phyloP scores from a whole-genome alignment of 2,329 filamentous ascomycete genomes.

The Trichoderma endophyticum region DNA sequence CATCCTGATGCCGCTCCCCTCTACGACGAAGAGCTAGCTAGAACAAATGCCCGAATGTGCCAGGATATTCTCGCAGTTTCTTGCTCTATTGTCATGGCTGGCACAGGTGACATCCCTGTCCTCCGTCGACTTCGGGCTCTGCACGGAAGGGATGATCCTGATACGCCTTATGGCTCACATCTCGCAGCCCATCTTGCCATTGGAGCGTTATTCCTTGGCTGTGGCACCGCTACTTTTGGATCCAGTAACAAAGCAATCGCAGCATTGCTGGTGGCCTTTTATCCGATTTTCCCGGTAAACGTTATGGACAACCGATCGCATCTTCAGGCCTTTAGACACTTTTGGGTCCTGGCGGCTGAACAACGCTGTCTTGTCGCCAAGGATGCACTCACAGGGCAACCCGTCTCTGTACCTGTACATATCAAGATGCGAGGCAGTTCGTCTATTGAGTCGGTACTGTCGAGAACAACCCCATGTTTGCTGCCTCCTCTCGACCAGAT shows the following conservation, averaged over 20 bases:
- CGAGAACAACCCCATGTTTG: conserved; percentile 56
- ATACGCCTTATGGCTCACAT: conserved; percentile 90
- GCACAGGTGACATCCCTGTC: conserved; percentile 82
- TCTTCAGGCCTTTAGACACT: conserved; percentile 91
- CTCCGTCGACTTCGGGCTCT: conserved; percentile 82
- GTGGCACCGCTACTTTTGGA: conserved; percentile 87
- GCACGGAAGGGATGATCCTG: conserved; percentile 79
- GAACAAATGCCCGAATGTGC: conserved; percentile 83
- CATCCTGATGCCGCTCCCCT: conserved; percentile 37
- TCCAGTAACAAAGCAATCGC: conserved; percentile 85
- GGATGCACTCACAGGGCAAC: conserved; percentile 79
- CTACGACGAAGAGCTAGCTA: conserved; percentile 82
- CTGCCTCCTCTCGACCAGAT: conserved; percentile 65
- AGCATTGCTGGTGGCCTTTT: conserved; percentile 84
- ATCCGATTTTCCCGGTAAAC: conserved; percentile 83
- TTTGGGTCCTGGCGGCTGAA: conserved; percentile 94
- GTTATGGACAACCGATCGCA: conserved; percentile 94
- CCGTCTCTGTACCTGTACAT: conserved; percentile 69
- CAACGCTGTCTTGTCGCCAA: conserved; percentile 83
- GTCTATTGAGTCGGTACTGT: conserved; percentile 37
- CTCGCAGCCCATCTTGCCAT: conserved; percentile 90
- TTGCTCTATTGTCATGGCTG: conserved; percentile 87
- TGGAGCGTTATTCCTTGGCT: conserved; percentile 85
- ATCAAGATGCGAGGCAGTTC: conserved; percentile 53
- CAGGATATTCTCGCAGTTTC: conserved; percentile 84